Conservation (phyloP, 2,329 filamentous ascomycete genomes). For the Stagonosporopsis vannaccii region DNA sequence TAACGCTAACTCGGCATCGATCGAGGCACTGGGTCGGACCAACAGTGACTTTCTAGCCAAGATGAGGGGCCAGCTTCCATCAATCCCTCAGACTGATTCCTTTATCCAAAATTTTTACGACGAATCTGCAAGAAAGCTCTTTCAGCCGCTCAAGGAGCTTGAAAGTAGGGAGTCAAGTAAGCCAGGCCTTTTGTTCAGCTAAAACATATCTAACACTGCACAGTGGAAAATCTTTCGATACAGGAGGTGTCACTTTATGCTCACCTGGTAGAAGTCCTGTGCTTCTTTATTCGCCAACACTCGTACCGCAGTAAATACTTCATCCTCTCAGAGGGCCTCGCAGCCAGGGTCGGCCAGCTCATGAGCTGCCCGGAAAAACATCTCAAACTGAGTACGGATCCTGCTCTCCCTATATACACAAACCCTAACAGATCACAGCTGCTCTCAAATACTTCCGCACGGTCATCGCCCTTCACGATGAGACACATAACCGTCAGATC, state of each 20-base stretch:
- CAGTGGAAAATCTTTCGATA: conserved; percentile 75
- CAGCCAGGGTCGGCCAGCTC: conserved; percentile 81
- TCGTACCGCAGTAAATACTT: conserved; percentile 87
- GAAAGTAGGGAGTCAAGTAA: conserved; percentile 67
- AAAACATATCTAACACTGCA: conserved; percentile 28
- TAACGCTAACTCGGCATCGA: conserved; percentile 64
- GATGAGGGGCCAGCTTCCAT: conserved; percentile 59
- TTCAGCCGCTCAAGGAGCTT: conserved; percentile 83
- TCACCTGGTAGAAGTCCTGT: conserved; percentile 90
- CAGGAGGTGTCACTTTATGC: conserved; percentile 90
- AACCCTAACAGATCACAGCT: conserved; percentile 59
- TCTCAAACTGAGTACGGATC: conserved; percentile 78
- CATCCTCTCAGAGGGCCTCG: conserved; percentile 79
- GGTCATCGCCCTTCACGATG: conserved; percentile 83
- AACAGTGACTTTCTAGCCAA: conserved; percentile 74
- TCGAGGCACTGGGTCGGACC: conserved; percentile 66
- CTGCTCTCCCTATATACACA: not conserved
- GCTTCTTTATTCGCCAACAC: conserved; percentile 92
- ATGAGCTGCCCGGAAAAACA: conserved; percentile 88
- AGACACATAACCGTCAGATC: conserved; percentile 88
- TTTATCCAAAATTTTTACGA: conserved; percentile 93
- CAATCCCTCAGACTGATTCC: conserved; percentile 75
- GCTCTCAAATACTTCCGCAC: conserved; percentile 94
- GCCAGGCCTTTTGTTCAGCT: conserved; percentile 24
- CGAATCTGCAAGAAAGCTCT: conserved; percentile 81